Conservation (phyloP, 179 eudicot species). For the Pouteria campechiana region DNA sequence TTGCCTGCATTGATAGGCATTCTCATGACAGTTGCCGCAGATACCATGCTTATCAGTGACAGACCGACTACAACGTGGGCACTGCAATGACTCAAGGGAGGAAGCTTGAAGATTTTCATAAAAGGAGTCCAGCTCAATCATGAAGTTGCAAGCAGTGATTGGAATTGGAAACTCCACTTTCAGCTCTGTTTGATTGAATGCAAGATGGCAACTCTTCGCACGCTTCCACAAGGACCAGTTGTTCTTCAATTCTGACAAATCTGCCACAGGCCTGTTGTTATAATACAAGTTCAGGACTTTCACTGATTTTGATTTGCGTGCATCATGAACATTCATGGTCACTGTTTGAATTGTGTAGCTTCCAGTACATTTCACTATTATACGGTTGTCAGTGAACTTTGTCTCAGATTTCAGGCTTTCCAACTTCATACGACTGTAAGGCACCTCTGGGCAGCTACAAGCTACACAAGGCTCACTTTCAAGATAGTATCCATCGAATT, state of each 20-base stretch:
- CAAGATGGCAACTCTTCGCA: conserved; percentile 95
- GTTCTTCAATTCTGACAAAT: conserved; percentile 93
- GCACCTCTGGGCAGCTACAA: conserved; percentile 97
- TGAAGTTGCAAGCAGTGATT: conserved; percentile 97
- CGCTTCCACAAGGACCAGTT: conserved; percentile 99
- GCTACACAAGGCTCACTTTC: conserved; percentile 99
- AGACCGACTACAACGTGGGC: conserved; percentile 97
- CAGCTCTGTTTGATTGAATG: conserved; percentile 86
- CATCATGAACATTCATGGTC: conserved; percentile 98
- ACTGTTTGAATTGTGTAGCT: conserved; percentile 98
- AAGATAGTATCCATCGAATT: conserved; percentile 97
- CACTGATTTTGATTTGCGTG: conserved; percentile 96
- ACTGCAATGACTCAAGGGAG: conserved; percentile 93
- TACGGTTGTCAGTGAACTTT: conserved; percentile 95
- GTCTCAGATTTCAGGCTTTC: conserved; percentile 95
- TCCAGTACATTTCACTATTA: conserved; percentile 98
- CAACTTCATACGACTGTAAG: conserved; percentile 94
- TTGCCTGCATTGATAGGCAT: conserved; percentile 99
- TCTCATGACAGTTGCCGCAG: conserved; percentile 97
- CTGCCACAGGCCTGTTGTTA: conserved; percentile 97
- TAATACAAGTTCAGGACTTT: conserved; percentile 95
- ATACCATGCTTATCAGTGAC: conserved; percentile 99
- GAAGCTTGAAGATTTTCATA: conserved; percentile 98
- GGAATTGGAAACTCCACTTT: conserved; percentile 98
- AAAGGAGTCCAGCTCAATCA: conserved; percentile 98